These are phyloP conservation scores for Heliosperma pusillum DNA, from an alignment of 148 eudicot genomes.

Conservation along the genomic window DNA sequence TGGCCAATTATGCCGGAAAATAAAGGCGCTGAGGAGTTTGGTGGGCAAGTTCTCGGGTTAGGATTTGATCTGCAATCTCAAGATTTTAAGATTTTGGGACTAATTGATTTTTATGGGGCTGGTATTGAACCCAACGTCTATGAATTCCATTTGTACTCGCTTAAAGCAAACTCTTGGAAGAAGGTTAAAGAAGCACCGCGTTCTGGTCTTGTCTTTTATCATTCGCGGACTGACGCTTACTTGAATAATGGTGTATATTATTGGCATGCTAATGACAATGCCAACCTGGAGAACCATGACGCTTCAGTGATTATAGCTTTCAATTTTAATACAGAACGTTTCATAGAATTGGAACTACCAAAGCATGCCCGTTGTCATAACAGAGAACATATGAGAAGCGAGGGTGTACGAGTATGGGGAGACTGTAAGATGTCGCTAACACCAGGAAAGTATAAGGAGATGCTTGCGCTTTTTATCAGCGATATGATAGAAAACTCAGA, in stretches of 20 bases:
- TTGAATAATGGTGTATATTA: not conserved
- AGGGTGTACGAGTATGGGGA: not conserved
- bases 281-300: not conserved
- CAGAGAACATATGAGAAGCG: not conserved
- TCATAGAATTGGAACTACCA: not conserved
- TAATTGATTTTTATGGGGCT: not conserved
- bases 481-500: too few species aligned
- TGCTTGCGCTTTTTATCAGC: not conserved
- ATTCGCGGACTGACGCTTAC: not conserved
- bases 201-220: too few species aligned
- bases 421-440: too few species aligned
- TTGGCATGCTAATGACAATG: not conserved
- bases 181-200: not conserved
- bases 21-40: too few species aligned
- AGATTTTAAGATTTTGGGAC: conserved; percentile 13
- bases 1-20: not conserved
- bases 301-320: not conserved
- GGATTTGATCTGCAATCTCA: not conserved
- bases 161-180: conserved; percentile 11
- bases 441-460: not conserved
- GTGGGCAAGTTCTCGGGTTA: not conserved
- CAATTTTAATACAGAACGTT: not conserved
- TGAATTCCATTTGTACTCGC: conserved; percentile 3
- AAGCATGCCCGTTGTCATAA: not conserved
- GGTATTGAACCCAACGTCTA: not conserved